Percentiles rank a stretch among this genome's conserved stretches.
Conservation (phyloP, 2,329 filamentous ascomycete genomes). For the Trichophyton benhamiae region DNA sequence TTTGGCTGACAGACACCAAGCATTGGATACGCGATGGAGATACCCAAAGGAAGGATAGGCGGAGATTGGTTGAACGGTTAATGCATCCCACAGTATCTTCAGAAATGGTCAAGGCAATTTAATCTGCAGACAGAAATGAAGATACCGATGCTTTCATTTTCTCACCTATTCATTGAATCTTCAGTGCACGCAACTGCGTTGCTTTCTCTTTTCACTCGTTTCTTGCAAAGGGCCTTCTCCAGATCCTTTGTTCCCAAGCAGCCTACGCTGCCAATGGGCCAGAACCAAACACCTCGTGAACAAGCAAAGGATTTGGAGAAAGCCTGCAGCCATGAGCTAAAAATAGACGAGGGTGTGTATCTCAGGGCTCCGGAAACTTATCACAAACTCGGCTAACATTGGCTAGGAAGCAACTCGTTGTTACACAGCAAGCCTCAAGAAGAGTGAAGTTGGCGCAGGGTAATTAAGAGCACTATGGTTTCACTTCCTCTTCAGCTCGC, state of each 20-base stretch:
- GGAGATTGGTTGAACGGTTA: background rate
- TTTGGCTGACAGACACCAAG: background rate
- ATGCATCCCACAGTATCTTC: background rate
- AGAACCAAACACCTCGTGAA: background rate
- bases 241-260: background rate
- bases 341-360: background rate
- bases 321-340: background rate
- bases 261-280: background rate
- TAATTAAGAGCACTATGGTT: background rate
- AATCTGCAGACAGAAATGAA: conserved; percentile 2
- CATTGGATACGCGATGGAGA: conserved; percentile 2
- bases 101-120: background rate
- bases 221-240: background rate
- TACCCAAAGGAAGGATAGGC: background rate
- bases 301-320: background rate
- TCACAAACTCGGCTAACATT: background rate
- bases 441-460: background rate
- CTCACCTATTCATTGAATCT: background rate
- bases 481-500: background rate
- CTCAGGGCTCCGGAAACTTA: background rate
- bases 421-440: background rate
- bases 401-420: background rate
- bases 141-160: background rate
- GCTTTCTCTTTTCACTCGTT: background rate
- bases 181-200: background rate